A percentile compares a stretch with the other conserved stretches of the same genome.
These are phyloP conservation scores for Fonsecaea nubica DNA, from an alignment of 2,329 filamentous ascomycete species.

Conservation along the genomic window DNA sequence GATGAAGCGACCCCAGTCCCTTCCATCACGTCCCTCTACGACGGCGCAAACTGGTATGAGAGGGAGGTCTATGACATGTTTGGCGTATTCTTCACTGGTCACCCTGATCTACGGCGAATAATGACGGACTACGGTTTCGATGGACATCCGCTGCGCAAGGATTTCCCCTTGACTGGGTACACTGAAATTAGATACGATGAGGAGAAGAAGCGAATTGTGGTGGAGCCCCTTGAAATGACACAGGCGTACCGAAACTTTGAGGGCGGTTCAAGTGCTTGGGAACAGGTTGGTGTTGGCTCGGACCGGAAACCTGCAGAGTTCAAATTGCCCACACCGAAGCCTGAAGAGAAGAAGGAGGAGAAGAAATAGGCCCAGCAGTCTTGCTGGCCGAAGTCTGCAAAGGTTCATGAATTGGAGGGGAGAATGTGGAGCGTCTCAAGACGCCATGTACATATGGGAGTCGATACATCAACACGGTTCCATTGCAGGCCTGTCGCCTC, in stretches of 20 bases:
- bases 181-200: conserved; percentile 98
- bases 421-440: neutral
- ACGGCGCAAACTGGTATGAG: conserved; percentile 99
- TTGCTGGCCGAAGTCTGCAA: neutral
- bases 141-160: conserved; percentile 94
- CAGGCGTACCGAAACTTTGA: conserved; percentile 99
- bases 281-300: conserved; percentile 73
- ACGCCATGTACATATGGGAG: neutral
- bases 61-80: conserved; percentile 97
- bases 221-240: conserved; percentile 95
- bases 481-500: neutral
- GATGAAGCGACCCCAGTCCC: conserved; percentile 95
- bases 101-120: conserved; percentile 94
- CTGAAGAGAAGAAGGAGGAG: conserved; percentile 84
- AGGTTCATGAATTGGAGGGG: neutral
- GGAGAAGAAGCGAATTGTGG: conserved; percentile 99
- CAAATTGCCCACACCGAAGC: conserved; percentile 94
- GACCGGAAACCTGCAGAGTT: conserved; percentile 85
- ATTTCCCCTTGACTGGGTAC: conserved; percentile 97
- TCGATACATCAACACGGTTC: neutral
- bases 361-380: conserved; percentile 72
- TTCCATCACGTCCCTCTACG: conserved; percentile 82
- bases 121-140: conserved; percentile 99
- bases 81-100: conserved; percentile 93
- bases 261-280: conserved; percentile 76